Percentiles rank a stretch among this genome's conserved stretches.
These are phyloP conservation scores for Solidago caesia DNA, from an alignment of 129 eudicot genomes.

Conservation along the genomic window DNA sequence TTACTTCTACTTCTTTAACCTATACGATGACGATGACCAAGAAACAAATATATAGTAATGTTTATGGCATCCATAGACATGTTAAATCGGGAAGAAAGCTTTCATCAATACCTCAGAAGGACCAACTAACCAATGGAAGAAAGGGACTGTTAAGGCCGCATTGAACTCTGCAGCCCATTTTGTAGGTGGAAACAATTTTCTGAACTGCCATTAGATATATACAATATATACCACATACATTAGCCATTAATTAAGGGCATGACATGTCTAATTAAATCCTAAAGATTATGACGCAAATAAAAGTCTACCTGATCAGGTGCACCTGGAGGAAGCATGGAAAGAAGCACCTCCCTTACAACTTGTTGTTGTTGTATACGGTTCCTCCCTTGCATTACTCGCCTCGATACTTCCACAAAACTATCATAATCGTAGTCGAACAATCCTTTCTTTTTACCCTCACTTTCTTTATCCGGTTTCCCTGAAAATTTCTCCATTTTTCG, in stretches of 20 bases:
- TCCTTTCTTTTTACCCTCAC: conserved; percentile 44
- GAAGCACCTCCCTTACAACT: conserved; percentile 88
- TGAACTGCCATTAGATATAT: conserved; percentile 52
- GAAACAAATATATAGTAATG: not conserved
- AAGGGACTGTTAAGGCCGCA: conserved; percentile 92
- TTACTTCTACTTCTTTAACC: conserved; percentile 91
- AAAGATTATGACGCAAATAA: not conserved
- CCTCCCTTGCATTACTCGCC: conserved; percentile 85
- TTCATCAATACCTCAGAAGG: conserved; percentile 80
- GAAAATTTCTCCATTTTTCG: conserved; percentile 86
- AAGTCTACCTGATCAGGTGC: conserved; percentile 84
- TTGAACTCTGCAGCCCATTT: conserved; percentile 98
- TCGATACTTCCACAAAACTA: conserved; percentile 85
- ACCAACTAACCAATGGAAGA: conserved; percentile 98
- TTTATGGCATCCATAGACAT: not conserved
- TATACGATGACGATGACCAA: conserved; percentile 27
- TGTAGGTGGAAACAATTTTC: conserved; percentile 91
- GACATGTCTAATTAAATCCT: not conserved
- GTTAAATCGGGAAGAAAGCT: not conserved
- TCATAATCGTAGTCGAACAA: conserved; percentile 76
- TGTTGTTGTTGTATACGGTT: conserved; percentile 76
- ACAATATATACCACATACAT: not conserved
- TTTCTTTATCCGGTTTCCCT: conserved; percentile 8
- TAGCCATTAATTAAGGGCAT: not conserved
- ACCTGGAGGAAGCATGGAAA: conserved; percentile 98